These are phyloP conservation scores for Naematelia aurantialba DNA, from an alignment of 768 basidiomycete species.

Conservation along the genomic window DNA sequence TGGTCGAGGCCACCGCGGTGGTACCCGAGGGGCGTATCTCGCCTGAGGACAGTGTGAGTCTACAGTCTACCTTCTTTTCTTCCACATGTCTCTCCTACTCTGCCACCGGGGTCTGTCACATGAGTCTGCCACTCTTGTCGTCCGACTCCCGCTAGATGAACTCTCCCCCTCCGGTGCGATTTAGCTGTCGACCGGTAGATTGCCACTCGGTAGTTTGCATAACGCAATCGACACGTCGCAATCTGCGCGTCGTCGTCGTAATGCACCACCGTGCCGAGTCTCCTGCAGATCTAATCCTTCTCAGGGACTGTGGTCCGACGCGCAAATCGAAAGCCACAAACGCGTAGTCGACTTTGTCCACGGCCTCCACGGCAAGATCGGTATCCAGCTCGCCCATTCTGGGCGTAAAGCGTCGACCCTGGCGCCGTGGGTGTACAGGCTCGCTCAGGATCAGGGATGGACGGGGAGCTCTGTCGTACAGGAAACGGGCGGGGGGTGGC, in stretches of 20 bases:
- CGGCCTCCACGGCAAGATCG: conserved; percentile 65
- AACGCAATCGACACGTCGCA: too few species aligned
- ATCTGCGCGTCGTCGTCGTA: too few species aligned
- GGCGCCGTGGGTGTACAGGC: conserved; percentile 62
- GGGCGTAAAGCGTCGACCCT: conserved; percentile 73
- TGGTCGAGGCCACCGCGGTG: conserved; percentile 70
- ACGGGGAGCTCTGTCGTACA: conserved; percentile 51
- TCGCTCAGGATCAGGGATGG: conserved; percentile 25
- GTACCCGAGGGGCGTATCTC: conserved; percentile 67
- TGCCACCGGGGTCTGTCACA: background rate
- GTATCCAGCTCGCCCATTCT: conserved; percentile 75
- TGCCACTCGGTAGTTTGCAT: too few species aligned
- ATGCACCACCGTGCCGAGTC: background rate
- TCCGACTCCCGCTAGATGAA: background rate
- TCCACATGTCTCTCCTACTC: background rate
- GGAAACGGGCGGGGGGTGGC: conserved; percentile 67
- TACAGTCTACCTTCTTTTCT: conserved; percentile 4
- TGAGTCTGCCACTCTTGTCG: background rate
- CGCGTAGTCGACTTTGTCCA: conserved; percentile 72
- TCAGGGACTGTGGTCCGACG: conserved; percentile 68
- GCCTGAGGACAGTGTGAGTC: conserved; percentile 60
- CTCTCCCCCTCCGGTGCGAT: too few species aligned
- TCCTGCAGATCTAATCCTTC: background rate
- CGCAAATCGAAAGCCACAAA: conserved; percentile 66
- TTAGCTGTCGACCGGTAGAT: too few species aligned